A percentile compares a stretch with the other conserved stretches of the same genome.
phyloP scores from a whole-genome alignment of 2,329 filamentous ascomycete species.

The Arthroderma sp. region DNA sequence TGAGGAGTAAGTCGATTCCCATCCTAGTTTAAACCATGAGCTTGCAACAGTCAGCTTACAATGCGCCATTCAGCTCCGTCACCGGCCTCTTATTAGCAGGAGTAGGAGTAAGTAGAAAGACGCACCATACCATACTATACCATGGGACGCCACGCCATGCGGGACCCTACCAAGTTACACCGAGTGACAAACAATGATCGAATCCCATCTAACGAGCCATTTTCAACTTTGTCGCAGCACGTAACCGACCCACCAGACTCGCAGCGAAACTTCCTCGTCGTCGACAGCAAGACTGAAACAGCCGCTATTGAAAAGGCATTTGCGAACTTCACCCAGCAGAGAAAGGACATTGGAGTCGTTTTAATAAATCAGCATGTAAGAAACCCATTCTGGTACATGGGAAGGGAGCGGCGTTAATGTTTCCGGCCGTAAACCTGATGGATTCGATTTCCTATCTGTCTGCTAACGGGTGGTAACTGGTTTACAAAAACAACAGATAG shows the following conservation, averaged over 20 bases:
- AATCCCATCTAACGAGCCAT: not conserved
- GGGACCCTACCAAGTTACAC: not conserved
- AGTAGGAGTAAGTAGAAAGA: slow-evolving; percentile 57
- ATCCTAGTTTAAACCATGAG: not conserved
- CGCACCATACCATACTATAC: not conserved
- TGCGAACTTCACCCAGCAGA: slow-evolving; percentile 70
- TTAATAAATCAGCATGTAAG: slow-evolving; percentile 94
- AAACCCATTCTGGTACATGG: not conserved
- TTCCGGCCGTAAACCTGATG: too few species aligned
- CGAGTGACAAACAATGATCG: not conserved
- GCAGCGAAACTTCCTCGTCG: slow-evolving; percentile 96
- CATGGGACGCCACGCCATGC: not conserved
- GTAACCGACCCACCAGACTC: slow-evolving; percentile 78
- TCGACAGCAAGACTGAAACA: slow-evolving; percentile 85
- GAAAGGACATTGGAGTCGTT: slow-evolving; percentile 93
- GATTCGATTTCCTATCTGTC: too few species aligned
- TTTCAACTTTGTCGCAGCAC: slow-evolving; percentile 45
- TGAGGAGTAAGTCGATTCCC: slow-evolving; percentile 45
- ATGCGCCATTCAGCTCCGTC: slow-evolving; percentile 55
- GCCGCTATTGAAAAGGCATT: slow-evolving; percentile 81
- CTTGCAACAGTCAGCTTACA: slow-evolving; percentile 1
- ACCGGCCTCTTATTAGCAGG: slow-evolving; percentile 90
- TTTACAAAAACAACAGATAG: slow-evolving; percentile 47
- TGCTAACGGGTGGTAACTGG: too few species aligned
- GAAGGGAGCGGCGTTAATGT: too few species aligned